Evolutionary conservation across 441 rosid genomes (phyloP).

Genomic region (Aleurites moluccanus): DNA sequence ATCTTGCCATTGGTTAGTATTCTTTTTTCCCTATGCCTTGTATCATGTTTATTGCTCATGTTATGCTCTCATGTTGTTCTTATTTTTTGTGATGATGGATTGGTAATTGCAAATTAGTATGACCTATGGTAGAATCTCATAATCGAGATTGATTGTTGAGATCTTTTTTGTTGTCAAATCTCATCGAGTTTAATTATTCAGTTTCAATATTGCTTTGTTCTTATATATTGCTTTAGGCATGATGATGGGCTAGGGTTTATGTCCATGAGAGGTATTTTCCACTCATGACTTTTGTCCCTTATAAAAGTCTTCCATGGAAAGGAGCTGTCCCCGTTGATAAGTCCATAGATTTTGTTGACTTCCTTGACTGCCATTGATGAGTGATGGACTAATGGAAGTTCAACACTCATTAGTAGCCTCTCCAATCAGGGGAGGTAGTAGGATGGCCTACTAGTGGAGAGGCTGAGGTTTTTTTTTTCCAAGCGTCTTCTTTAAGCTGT

Average conservation of each 20-base stretch:
- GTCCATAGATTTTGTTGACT: neutral
- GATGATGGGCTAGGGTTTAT: neutral
- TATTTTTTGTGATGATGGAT: neutral
- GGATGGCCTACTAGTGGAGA: neutral
- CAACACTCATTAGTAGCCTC: neutral
- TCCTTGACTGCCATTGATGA: neutral
- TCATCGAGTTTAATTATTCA: neutral
- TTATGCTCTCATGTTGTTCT: neutral
- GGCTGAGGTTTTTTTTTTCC: too few species aligned
- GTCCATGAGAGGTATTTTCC: neutral
- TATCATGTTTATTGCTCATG: neutral
- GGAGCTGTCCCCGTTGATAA: neutral
- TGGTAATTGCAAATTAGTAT: neutral
- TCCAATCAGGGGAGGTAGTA: neutral
- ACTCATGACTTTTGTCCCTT: neutral
- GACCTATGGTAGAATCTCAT: neutral
- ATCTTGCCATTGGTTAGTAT: neutral
- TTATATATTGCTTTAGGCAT: neutral
- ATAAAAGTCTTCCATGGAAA: neutral
- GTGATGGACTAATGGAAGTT: neutral
- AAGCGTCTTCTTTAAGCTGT: too few species aligned
- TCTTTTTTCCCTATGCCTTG: constrained; percentile 17
- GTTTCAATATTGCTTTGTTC: neutral
- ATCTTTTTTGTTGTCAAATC: neutral
- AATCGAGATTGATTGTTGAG: neutral